Evolutionary conservation across 1,139 yeast species (phyloP).

Genomic region (Hanseniaspora sp.): DNA sequence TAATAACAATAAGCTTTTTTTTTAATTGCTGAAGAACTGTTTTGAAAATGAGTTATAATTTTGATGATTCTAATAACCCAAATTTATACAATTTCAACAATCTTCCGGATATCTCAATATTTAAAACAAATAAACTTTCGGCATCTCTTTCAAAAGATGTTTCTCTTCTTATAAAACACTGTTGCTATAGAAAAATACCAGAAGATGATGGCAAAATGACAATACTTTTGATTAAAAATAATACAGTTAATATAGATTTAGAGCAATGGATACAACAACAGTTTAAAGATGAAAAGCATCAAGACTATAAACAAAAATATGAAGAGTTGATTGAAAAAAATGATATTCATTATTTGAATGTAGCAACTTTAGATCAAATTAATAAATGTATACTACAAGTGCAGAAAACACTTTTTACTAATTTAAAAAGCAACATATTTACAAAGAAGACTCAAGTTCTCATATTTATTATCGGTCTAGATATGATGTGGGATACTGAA

Average conservation of each 20-base stretch:
- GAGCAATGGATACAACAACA: constrained; percentile 4
- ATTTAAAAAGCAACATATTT: not conserved
- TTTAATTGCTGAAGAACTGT: too few species aligned
- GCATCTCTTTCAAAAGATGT: not conserved
- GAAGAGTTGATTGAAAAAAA: not conserved
- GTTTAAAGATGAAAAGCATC: not conserved
- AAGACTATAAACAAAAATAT: not conserved
- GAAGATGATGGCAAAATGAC: not conserved
- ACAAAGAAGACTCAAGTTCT: not conserved
- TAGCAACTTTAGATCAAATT: not conserved
- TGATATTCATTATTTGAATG: constrained; percentile 3
- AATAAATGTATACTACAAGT: not conserved
- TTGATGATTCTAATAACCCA: not conserved
- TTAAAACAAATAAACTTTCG: not conserved
- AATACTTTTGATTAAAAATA: not conserved
- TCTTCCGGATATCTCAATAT: not conserved
- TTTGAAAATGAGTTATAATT: too few species aligned
- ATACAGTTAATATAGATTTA: not conserved
- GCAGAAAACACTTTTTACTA: not conserved
- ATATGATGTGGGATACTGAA: constrained; percentile 14
- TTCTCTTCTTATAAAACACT: constrained; percentile 5
- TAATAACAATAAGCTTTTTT: too few species aligned
- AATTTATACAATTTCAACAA: not conserved
- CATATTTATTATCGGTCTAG: constrained; percentile 6
- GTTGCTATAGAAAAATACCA: not conserved